A percentile compares a stretch with the other conserved stretches of the same genome.
Evolutionary conservation across 805 yeast genomes (phyloP).

Genomic region (Myxozyma nipponensis): DNA sequence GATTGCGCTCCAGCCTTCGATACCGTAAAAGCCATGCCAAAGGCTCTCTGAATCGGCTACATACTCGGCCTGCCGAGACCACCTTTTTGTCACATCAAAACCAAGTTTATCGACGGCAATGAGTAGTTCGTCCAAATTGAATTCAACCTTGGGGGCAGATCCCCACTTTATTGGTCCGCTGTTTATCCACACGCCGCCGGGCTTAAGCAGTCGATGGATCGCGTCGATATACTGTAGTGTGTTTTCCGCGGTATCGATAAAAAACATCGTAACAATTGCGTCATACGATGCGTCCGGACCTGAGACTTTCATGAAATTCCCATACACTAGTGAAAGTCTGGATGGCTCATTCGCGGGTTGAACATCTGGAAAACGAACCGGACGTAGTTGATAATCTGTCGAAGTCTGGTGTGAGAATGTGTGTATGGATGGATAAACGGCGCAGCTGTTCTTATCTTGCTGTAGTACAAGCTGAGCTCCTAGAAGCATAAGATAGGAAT

Average conservation of each 20-base stretch:
- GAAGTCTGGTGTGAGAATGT: constrained; percentile 62
- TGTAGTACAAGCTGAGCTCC: constrained; percentile 41
- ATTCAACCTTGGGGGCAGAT: constrained; percentile 67
- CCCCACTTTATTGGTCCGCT: constrained; percentile 93
- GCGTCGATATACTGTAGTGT: constrained; percentile 68
- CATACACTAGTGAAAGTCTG: constrained; percentile 36
- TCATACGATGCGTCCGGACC: constrained; percentile 39
- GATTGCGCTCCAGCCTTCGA: constrained; percentile 30
- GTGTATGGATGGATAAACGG: constrained; percentile 47
- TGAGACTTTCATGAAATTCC: constrained; percentile 61
- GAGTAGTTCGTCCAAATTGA: constrained; percentile 65
- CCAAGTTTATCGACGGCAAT: constrained; percentile 55
- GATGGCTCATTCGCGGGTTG: constrained; percentile 19
- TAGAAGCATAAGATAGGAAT: constrained; percentile 68
- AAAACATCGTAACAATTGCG: constrained; percentile 53
- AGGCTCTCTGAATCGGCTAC: constrained; percentile 34
- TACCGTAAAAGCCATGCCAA: constrained; percentile 33
- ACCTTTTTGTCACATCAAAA: constrained; percentile 46
- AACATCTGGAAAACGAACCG: constrained; percentile 40
- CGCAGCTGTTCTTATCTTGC: constrained; percentile 17
- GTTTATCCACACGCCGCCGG: constrained; percentile 75
- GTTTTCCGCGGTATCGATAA: constrained; percentile 90
- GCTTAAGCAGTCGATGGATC: constrained; percentile 48
- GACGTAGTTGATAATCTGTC: constrained; percentile 49
- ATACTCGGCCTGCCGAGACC: constrained; percentile 33